Percentiles rank a stretch among this genome's conserved stretches.
Conservation (phyloP, 2,329 filamentous ascomycete species). For the Sphaerostilbella broomeana region DNA sequence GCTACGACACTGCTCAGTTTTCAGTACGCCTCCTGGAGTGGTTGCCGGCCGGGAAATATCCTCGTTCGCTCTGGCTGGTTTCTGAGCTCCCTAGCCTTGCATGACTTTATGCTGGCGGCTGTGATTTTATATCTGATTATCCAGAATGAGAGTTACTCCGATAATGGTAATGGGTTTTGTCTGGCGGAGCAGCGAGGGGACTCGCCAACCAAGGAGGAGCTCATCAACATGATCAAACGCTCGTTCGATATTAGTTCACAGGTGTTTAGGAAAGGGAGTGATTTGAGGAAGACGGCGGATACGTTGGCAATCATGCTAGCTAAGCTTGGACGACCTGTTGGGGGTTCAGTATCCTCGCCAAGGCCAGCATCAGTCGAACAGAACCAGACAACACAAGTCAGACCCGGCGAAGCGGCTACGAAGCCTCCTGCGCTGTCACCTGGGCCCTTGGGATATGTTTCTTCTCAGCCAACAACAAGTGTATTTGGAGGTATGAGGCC, state of each 20-base stretch:
- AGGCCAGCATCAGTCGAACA: neutral
- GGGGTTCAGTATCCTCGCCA: neutral
- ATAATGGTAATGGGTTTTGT: slow-evolving; percentile 27
- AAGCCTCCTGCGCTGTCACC: slow-evolving; percentile 17
- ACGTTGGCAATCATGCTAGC: slow-evolving; percentile 40
- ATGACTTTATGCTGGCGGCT: slow-evolving; percentile 56
- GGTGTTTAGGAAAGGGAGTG: slow-evolving; percentile 30
- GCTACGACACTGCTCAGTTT: slow-evolving; percentile 42
- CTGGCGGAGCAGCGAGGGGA: slow-evolving; percentile 30
- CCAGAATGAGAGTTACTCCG: slow-evolving; percentile 36
- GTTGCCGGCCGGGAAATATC: slow-evolving; percentile 46
- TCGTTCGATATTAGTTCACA: slow-evolving; percentile 40
- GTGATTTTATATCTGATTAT: slow-evolving; percentile 53
- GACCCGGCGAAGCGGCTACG: slow-evolving; percentile 15
- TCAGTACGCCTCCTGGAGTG: slow-evolving; percentile 42
- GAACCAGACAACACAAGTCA: slow-evolving; percentile 1
- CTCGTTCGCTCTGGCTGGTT: slow-evolving; percentile 50
- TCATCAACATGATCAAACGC: slow-evolving; percentile 34
- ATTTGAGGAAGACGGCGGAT: slow-evolving; percentile 40
- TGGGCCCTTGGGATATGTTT: slow-evolving; percentile 16
- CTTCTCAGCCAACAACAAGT: slow-evolving; percentile 18
- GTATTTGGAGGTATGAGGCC: slow-evolving; percentile 18
- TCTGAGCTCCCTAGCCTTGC: slow-evolving; percentile 48
- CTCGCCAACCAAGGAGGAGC: slow-evolving; percentile 31
- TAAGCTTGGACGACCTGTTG: slow-evolving; percentile 32